phyloP scores from a whole-genome alignment of 208 protist species.

The Trypanosoma grayi region DNA sequence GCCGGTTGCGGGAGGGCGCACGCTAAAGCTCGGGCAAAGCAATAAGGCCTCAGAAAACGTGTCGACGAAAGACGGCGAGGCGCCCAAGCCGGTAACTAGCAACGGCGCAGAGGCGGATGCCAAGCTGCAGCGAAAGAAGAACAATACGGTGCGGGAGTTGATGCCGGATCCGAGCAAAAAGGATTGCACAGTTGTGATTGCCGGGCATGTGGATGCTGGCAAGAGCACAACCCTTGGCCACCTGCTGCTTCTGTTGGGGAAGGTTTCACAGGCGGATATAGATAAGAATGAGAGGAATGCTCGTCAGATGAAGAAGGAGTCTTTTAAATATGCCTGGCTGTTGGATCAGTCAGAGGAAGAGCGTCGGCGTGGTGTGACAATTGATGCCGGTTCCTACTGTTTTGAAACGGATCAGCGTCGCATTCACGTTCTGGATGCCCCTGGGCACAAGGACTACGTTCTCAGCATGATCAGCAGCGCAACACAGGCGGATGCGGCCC shows the following conservation, averaged over 20 bases:
- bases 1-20: too few relatives aligned
- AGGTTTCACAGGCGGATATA: constrained; percentile 67
- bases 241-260: constrained; percentile 74
- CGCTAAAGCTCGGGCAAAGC: constrained; percentile 6
- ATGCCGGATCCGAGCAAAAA: constrained; percentile 36
- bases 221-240: constrained; percentile 88
- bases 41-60: neutral
- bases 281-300: constrained; percentile 88
- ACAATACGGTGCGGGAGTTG: neutral
- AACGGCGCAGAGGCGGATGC: neutral
- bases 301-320: constrained; percentile 80
- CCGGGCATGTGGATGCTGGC: constrained; percentile 85
- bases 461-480: constrained; percentile 98
- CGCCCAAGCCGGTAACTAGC: neutral
- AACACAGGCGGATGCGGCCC: constrained; percentile 96
- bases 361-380: constrained; percentile 94
- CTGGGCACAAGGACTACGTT: constrained; percentile 97
- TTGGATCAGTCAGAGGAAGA: constrained; percentile 95
- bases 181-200: constrained; percentile 85
- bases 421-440: constrained; percentile 84
- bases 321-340: constrained; percentile 97
- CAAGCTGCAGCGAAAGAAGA: constrained; percentile 1
- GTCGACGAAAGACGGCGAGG: neutral
- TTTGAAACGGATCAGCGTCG: constrained; percentile 91
- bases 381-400: constrained; percentile 90